These are phyloP conservation scores for Claviceps sp. DNA, from an alignment of 2,329 filamentous ascomycete species.

Conservation along the genomic window DNA sequence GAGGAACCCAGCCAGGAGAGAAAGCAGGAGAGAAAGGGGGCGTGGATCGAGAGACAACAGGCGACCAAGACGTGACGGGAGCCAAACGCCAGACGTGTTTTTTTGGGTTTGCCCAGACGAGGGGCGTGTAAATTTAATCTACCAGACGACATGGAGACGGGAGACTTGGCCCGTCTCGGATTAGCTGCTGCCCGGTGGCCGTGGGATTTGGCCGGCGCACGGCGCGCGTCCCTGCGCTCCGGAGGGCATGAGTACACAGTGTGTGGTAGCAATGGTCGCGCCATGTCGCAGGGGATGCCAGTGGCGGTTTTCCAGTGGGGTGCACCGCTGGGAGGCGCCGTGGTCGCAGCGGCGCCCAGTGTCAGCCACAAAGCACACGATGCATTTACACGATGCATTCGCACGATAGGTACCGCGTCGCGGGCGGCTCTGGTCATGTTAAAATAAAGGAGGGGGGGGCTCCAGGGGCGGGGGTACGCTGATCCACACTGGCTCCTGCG, in stretches of 20 bases:
- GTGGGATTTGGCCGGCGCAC: neutral
- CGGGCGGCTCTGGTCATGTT: too few species aligned
- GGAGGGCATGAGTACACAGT: too few species aligned
- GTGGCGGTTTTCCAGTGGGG: too few species aligned
- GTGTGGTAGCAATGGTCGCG: too few species aligned
- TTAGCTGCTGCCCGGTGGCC: neutral
- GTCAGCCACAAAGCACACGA: too few species aligned
- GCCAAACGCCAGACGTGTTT: neutral
- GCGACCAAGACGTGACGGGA: neutral
- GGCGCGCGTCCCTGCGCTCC: too few species aligned
- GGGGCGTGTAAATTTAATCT: neutral
- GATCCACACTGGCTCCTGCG: constrained; percentile 1
- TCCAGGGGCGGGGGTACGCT: constrained; percentile 1
- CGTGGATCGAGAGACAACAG: neutral
- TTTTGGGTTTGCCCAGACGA: neutral
- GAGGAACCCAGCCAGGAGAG: constrained; percentile 6
- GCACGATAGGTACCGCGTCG: too few species aligned
- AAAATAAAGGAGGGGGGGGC: neutral
- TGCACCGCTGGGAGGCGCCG: too few species aligned
- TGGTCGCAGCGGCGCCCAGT: too few species aligned
- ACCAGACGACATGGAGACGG: neutral
- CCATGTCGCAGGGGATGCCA: too few species aligned
- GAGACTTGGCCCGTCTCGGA: neutral
- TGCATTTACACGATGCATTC: too few species aligned
- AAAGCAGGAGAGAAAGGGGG: constrained; percentile 1